Base-by-base conservation (phyloP, 495 filamentous ascomycete genomes). In the Bathelium albidoporum region DNA sequence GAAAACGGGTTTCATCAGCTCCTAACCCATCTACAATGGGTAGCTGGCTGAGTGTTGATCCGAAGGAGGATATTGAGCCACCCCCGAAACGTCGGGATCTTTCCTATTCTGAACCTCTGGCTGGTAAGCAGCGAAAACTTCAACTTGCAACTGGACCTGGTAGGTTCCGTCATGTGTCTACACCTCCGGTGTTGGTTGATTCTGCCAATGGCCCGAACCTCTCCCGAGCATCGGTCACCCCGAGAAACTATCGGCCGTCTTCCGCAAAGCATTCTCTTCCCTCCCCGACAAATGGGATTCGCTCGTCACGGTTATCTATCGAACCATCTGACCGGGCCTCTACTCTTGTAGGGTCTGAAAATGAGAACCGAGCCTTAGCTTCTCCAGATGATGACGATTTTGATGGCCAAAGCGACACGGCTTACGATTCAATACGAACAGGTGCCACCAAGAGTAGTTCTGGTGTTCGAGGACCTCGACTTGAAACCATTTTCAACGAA, bases 341-440 rank as follows among this genome's bases (percentile, higher is more conserved):
- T 5, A 95, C 90, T 1, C 73, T 92, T 28, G 83, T 89, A 39
- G 89, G 90, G 36, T 96, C 92, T 22, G 93, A 98, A 65, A 81
- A 80, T 66, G 88, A 94, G 66, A 83, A 83, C 45, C 86, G 88
- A 61, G 86, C 85, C 20, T 86, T 90, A 63, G 80, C 81, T 12
- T 91, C 85, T 1, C 84, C 85, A 4, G 91, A 93, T 60, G 92
- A 95, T 65, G 89, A 95, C 60, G 91, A 95, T 62, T 85, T 84
- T 2, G 91, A 95, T 68, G 85, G 89, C 62, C 83, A 88, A 74
- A 96, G 89, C 68, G 94, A 97, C 67, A 93, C 89, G 5, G 84
- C 91, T 55, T 97, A 89, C 76, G 94, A 97, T 73, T 97, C 92
- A 18, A 78, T 94, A 65, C 86, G 91, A 62, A 96, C 93, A 10